These are phyloP conservation scores for Monilinia polystroma DNA, from an alignment of 2,329 filamentous ascomycete species.

Conservation along the genomic window DNA sequence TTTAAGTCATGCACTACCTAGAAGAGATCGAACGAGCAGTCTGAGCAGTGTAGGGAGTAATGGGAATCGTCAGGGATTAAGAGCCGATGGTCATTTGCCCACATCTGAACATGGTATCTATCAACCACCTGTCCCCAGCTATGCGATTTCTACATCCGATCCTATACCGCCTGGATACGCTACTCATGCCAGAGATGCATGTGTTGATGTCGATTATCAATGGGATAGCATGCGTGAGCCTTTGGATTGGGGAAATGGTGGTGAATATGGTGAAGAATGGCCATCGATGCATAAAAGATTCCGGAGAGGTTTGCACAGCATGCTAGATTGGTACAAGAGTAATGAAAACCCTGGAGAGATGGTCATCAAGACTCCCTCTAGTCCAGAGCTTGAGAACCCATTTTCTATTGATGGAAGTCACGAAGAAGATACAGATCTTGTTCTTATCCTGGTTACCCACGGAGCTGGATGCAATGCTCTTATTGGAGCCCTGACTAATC, in stretches of 20 bases:
- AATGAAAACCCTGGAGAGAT: constrained; percentile 54
- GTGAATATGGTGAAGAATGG: constrained; percentile 91
- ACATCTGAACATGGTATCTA: constrained; percentile 52
- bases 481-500: constrained; percentile 86
- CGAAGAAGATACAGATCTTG: constrained; percentile 66
- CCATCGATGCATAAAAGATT: constrained; percentile 91
- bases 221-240: constrained; percentile 89
- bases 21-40: constrained; percentile 40
- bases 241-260: constrained; percentile 82
- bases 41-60: constrained; percentile 38
- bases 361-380: constrained; percentile 48
- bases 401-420: constrained; percentile 42
- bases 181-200: constrained; percentile 84
- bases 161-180: constrained; percentile 87
- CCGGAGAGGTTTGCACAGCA: constrained; percentile 70
- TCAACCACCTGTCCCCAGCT: constrained; percentile 73
- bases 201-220: constrained; percentile 83
- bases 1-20: constrained; percentile 34
- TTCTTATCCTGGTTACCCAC: constrained; percentile 87
- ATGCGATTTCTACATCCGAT: constrained; percentile 76
- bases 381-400: constrained; percentile 38
- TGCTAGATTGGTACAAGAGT: constrained; percentile 79
- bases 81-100: constrained; percentile 21
- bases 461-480: constrained; percentile 95
- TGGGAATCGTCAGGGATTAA: constrained; percentile 32